These are phyloP conservation scores for Cutaneotrichosporon cyanovorans DNA, from an alignment of 1,284 basidiomycete species.

Conservation along the genomic window DNA sequence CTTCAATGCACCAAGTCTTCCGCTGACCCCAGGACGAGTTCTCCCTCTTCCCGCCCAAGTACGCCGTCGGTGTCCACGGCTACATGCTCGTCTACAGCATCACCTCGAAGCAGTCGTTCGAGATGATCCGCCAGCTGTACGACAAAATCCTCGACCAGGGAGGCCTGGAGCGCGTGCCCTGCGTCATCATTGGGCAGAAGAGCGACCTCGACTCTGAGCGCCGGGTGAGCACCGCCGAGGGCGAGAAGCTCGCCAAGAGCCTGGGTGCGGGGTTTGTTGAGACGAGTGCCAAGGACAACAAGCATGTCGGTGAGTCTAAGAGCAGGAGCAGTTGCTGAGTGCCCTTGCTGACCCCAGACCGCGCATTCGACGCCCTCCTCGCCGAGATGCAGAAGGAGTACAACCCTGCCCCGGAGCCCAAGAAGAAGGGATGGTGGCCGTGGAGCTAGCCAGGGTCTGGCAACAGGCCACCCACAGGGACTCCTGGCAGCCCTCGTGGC, in stretches of 20 bases:
- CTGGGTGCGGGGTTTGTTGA: constrained; percentile 76
- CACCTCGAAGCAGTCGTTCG: constrained; percentile 82
- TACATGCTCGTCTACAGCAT: constrained; percentile 93
- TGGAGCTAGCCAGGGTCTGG: constrained; percentile 7
- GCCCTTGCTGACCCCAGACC: constrained; percentile 49
- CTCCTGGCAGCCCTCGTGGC: too few species aligned
- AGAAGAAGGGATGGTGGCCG: constrained; percentile 40
- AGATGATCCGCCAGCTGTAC: constrained; percentile 91
- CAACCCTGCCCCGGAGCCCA: constrained; percentile 43
- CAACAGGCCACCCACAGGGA: too few species aligned
- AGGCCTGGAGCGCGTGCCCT: constrained; percentile 80
- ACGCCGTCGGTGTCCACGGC: constrained; percentile 74
- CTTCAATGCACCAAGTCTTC: constrained; percentile 1
- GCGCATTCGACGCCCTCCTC: constrained; percentile 81
- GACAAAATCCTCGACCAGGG: constrained; percentile 97
- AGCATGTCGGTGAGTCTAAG: constrained; percentile 71
- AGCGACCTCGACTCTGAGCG: constrained; percentile 60
- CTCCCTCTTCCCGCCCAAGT: constrained; percentile 71
- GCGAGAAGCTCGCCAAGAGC: constrained; percentile 63
- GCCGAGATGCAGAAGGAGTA: constrained; percentile 59
- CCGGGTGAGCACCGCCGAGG: constrained; percentile 69
- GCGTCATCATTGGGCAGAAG: constrained; percentile 96
- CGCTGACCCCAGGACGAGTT: constrained; percentile 64
- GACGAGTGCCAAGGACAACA: constrained; percentile 78
- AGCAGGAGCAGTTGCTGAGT: background rate